Evolutionary conservation across 2,329 filamentous ascomycete genomes (phyloP), one percentile per base, ranked within the genome.

Genomic region (Paraphaeosphaeria sporulosa): DNA sequence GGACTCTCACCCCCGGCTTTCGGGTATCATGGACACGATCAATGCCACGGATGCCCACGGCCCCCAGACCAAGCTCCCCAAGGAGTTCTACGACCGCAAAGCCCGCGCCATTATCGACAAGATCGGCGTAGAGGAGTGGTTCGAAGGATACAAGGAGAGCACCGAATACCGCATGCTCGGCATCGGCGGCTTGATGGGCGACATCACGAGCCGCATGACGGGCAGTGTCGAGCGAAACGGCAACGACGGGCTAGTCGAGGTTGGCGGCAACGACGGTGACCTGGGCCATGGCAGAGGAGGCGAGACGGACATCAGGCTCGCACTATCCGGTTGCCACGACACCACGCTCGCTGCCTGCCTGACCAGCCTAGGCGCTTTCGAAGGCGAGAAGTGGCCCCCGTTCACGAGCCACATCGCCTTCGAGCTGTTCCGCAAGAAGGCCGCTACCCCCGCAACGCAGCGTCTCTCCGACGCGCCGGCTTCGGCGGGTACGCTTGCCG

Each of bases 351-450:
- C 92, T 2, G 91, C 86, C 1, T 82, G 93, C 1, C 81, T 99
- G 30, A 82, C 89, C 17, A 92, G 91, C 66, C 79, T 98, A 7
- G 95, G 94, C 2, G 90, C 91, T 2, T 95, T 92, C 74, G 83
- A 91, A 44, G 86, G 86, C 50, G 79, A 83, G 61, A 84, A 85
- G 38, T 99, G 95, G 95, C 95, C 95, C 0, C 94, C 93, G 0
- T 99, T 94, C 73, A 97, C 94, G 0, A 94, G 91, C 68, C 93
- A 96, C 70, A 85, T 99, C 65, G 94, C 95, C 34, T 83, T 99
- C 57, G 95, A 99, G 78, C 84, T 98, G 63, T 97, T 98, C 82
- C 87, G 86, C 43, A 85, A 86, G 66, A 79, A 43, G 69, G 76
- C 46, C 17, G 32, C 58, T 2, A 15, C 57, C 40, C 12, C 68